phyloP scores from a whole-genome alignment of 306 rosid species.

The Acmispon strigosus region DNA sequence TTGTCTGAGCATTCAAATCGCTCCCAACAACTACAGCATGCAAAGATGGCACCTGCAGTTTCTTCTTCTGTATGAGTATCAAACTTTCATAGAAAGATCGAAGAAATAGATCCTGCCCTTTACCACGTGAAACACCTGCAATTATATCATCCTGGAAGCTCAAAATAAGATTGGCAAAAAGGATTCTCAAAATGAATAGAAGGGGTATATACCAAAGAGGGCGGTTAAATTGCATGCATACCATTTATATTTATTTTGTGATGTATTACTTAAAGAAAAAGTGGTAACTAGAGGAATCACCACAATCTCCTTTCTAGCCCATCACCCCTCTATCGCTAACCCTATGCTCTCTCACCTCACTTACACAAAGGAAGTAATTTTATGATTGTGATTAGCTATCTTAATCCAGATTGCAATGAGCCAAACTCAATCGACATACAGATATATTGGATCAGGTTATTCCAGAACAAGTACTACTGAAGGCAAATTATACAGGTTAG shows the following conservation, averaged over 20 bases:
- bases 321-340: background rate
- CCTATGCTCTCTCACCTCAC: background rate
- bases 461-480: background rate
- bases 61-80: constrained; percentile 60
- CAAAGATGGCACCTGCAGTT: constrained; percentile 71
- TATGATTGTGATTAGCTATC: background rate
- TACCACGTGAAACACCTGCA: constrained; percentile 93
- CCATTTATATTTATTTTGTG: background rate
- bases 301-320: background rate
- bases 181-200: constrained; percentile 1
- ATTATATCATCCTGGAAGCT: constrained; percentile 11
- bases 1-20: constrained; percentile 79
- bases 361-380: background rate
- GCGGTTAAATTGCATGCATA: background rate
- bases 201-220: background rate
- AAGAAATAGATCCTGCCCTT: constrained; percentile 94
- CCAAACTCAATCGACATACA: background rate
- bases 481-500: background rate
- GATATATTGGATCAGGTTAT: background rate
- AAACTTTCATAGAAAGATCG: constrained; percentile 67
- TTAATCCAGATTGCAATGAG: background rate
- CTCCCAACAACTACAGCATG: constrained; percentile 93
- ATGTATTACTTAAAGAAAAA: background rate
- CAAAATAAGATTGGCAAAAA: constrained; percentile 12
- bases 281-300: background rate